A percentile compares a stretch with the other conserved stretches of the same genome.
These are phyloP conservation scores for Botryotinia narcissicola DNA, from an alignment of 2,329 filamentous ascomycete species.

Conservation along the genomic window DNA sequence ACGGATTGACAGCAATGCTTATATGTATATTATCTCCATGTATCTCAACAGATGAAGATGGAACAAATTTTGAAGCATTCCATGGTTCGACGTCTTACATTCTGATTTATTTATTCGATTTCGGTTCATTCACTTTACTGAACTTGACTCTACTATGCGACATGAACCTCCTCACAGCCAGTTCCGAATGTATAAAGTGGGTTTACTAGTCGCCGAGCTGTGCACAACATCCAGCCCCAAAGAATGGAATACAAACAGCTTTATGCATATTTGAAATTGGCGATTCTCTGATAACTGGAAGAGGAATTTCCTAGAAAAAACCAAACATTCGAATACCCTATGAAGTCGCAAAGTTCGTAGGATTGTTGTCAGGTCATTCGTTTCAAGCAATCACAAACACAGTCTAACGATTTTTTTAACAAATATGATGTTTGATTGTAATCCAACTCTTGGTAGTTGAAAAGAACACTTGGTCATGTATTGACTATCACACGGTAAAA, in stretches of 20 bases:
- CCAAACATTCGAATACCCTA: not conserved
- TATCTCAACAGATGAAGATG: not conserved
- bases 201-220: not conserved
- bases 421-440: not conserved
- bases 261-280: not conserved
- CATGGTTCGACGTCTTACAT: not conserved
- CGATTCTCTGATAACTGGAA: not conserved
- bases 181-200: not conserved
- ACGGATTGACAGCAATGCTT: not conserved
- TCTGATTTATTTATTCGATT: not conserved
- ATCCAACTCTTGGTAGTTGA: no score
- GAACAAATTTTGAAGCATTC: not conserved
- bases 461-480: not conserved
- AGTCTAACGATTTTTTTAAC: not conserved
- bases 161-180: not conserved
- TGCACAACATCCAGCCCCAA: not conserved
- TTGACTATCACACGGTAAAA: not conserved
- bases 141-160: not conserved
- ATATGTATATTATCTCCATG: not conserved
- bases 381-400: not conserved
- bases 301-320: not conserved
- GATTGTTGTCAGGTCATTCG: not conserved
- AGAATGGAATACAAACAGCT: not conserved
- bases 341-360: not conserved
- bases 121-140: not conserved